Base-by-base conservation (phyloP, 2,329 filamentous ascomycete species). In the Xylaria sp. region DNA sequence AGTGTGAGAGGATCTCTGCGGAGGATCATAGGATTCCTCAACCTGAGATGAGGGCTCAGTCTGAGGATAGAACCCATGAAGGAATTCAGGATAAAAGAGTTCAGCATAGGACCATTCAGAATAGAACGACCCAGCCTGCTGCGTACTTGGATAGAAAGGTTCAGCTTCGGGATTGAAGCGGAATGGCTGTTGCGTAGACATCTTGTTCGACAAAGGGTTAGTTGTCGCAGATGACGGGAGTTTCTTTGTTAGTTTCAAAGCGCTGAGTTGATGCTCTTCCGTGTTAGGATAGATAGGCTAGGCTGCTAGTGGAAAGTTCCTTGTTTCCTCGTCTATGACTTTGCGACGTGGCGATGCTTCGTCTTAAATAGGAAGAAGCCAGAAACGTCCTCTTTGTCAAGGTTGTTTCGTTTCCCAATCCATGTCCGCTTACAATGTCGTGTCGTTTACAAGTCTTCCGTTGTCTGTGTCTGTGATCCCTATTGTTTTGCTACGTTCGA, bases 311-410 rank as follows among this genome's bases (percentile, higher is more conserved):
- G 13, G 13, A 15, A 18, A 18, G 5, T 44, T 44, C 5, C 41
- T 18, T 15, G 31, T 56, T 37, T 41, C 13, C n/a, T 20, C 18
- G 28, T 20, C 20, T 20, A 23, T 56, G 25, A 31, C 25, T 56
- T 6, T 39, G 13, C 5, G 31, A 18, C 20, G 23, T 15, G 44
- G 46, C 10, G 41, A 60, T 1, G 7, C n/a, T n/a, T 18, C 18
- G 48, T 31, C 34, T 12, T 46, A 64, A 56, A 51, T 51, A 55
- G n/a, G 41, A 1, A 1, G 15, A 10, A 9, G 13, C 31, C 6
- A n/a, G 64, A 6, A 64, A 56, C 55, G 51, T 10, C 3, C 4
- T 12, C 50, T 50, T 68, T 64, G 61, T 60, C 13, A 5, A 41
- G 23, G 6, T 23, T 23, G 37, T 61, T 60, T 51, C 34, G 4